A percentile compares a stretch with the other conserved stretches of the same genome.
Conservation (phyloP, 2,329 filamentous ascomycete species). For the Exutisphaerella laricina region DNA sequence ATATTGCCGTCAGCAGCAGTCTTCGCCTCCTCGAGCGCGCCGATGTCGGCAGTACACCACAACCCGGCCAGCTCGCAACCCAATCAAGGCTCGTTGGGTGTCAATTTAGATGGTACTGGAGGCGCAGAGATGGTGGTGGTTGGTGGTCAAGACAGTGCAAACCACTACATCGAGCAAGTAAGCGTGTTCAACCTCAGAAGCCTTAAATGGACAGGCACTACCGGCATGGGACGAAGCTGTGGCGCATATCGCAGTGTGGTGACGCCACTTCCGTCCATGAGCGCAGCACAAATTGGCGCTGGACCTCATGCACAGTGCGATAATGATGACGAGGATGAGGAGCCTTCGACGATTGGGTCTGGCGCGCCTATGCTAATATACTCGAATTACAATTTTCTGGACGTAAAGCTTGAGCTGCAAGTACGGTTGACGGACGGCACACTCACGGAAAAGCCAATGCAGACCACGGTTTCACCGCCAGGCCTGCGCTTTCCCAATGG, state of each 20-base stretch:
- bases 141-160: conserved; percentile 92
- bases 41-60: conserved; percentile 80
- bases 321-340: conserved; percentile 35
- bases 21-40: conserved; percentile 78
- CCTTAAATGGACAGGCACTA: conserved; percentile 90
- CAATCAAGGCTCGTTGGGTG: conserved; percentile 81
- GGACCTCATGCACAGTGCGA: conserved; percentile 41
- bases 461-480: conserved; percentile 77
- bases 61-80: conserved; percentile 77
- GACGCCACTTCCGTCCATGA: conserved; percentile 66
- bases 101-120: conserved; percentile 82
- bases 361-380: conserved; percentile 84
- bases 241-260: conserved; percentile 96
- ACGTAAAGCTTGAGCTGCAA: conserved; percentile 93
- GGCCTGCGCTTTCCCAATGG: conserved; percentile 94
- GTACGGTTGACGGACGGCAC: conserved; percentile 78
- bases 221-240: conserved; percentile 81
- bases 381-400: conserved; percentile 97
- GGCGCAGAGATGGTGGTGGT: conserved; percentile 97
- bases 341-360: conserved; percentile 32
- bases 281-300: conserved; percentile 62
- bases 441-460: conserved; percentile 83
- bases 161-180: conserved; percentile 98
- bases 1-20: conserved; percentile 82
- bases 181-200: conserved; percentile 96